These are phyloP conservation scores for Plasmodium ovale DNA, from an alignment of 169 alveolate genomes.

Conservation along the genomic window DNA sequence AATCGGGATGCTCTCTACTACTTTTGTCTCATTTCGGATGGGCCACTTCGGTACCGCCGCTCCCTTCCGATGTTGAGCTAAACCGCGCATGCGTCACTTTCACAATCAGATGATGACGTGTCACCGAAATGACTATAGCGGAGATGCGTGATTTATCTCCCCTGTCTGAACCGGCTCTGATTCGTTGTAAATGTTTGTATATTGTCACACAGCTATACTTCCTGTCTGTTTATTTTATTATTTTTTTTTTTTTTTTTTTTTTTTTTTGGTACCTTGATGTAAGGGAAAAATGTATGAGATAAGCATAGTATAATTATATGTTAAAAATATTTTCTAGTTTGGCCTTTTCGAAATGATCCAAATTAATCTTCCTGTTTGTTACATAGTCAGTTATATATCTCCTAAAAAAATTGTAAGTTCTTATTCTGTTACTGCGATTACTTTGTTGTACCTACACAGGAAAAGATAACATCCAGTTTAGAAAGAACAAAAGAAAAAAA, in stretches of 20 bases:
- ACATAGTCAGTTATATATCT: conserved; percentile 58
- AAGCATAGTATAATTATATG: neutral
- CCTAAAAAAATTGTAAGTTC: conserved; percentile 65
- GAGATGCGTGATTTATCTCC: too few species aligned
- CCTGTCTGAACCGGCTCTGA: too few species aligned
- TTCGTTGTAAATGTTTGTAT: too few species aligned
- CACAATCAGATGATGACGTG: too few species aligned
- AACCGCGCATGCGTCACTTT: too few species aligned
- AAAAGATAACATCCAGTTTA: neutral
- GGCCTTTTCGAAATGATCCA: conserved; percentile 37
- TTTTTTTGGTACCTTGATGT: conserved; percentile 3
- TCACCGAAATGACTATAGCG: too few species aligned
- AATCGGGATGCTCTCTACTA: too few species aligned
- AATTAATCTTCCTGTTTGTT: conserved; percentile 18
- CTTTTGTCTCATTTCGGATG: too few species aligned
- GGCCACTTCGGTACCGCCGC: too few species aligned
- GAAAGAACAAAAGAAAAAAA: neutral
- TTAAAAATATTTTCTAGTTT: conserved; percentile 31
- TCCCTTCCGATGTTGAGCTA: too few species aligned
- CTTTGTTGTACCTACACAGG: conserved; percentile 32
- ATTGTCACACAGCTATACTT: neutral
- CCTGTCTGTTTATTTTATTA: neutral
- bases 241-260: conserved; percentile 26
- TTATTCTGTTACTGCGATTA: conserved; percentile 37
- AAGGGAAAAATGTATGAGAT: neutral